Base-by-base conservation (phyloP, 371 early-diverging fungal species). In the Umbelopsis sp. region DNA sequence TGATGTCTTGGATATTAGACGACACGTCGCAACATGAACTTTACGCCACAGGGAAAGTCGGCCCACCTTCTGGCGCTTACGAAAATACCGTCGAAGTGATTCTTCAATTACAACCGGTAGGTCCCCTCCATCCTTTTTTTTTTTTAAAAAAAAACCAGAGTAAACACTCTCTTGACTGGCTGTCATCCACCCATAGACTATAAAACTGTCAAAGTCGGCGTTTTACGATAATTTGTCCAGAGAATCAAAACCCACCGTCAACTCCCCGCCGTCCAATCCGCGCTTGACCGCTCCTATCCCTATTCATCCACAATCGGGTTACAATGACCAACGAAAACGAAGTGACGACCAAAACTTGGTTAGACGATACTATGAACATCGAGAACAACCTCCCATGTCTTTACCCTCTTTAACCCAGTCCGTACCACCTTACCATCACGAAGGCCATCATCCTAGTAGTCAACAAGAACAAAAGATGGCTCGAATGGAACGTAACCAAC, bases 31-130 rank as follows among this genome's bases (percentile, higher is more conserved):
- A 70, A 7, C 48, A 68, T 10, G 45, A 70, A 51, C 50, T 63
- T 18, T 46, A 68, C 50, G 63, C 73, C 6, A 63, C 71, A 57
- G 83, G 83, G 35, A 78, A 77, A 65, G 10, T 67, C 2, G 25
- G 48, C 48, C 38, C 69, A 66, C 16, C 71, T 25, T 57, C 62
- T 48, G 65, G 71, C 22, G 35, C 52, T 51, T 45, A 24, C 6
- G 53, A 64, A 11, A 57, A 75, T 66, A 64, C 67, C 22, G 67
- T 76, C 29, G 76, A 75, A 65, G 67, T 76, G 12, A 63, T 69
- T 35, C 62, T 80, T 20, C 76, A 82, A 48, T 64, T 82, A 63
- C 83, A 82, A 57, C 83, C 83, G 41, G 82, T 80, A 76, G 65
- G 75, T 71, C 52, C 25, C 7, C 10, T 48, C 45, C 57, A 44